A percentile compares a stretch with the other conserved stretches of the same genome.
Evolutionary conservation across 208 protist genomes (phyloP).

Genomic region (Leishmania martiniquensis): DNA sequence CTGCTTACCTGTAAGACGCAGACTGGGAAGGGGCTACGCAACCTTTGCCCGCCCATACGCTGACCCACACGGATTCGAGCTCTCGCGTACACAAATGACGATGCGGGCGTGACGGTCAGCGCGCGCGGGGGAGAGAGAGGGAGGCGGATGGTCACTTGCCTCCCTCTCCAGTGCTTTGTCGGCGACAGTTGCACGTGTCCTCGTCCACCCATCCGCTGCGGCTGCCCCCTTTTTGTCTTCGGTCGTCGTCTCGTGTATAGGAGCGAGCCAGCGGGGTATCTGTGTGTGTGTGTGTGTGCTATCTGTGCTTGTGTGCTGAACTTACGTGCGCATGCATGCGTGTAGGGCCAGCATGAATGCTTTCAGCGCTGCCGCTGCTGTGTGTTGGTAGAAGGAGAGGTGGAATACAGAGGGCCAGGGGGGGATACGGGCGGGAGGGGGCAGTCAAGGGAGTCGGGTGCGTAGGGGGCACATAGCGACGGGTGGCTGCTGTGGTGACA

Average conservation of each 20-base stretch:
- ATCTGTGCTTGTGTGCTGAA: not conserved
- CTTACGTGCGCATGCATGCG: not conserved
- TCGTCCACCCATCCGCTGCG: not conserved
- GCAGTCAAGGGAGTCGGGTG: not conserved
- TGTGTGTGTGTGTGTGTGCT: slow-evolving; percentile 2
- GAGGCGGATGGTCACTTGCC: not conserved
- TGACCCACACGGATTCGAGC: not conserved
- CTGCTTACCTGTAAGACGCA: not conserved
- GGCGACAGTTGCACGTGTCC: no score
- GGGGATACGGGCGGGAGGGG: not conserved
- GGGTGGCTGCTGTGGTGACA: not conserved
- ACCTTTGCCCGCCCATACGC: not conserved
- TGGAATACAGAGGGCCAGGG: not conserved
- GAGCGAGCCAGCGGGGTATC: not conserved
- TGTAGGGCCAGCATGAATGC: not conserved
- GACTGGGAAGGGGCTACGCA: not conserved
- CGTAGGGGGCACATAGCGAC: not conserved
- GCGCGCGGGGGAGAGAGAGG: not conserved
- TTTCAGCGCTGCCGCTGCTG: not conserved
- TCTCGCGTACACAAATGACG: not conserved
- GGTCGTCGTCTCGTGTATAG: not conserved
- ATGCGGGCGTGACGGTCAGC: not conserved
- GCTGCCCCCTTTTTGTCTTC: not conserved
- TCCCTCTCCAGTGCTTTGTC: not conserved
- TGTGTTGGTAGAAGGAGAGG: not conserved